Conservation (phyloP, 148 eudicot species). For the Mesembryanthemum crystallinum region DNA sequence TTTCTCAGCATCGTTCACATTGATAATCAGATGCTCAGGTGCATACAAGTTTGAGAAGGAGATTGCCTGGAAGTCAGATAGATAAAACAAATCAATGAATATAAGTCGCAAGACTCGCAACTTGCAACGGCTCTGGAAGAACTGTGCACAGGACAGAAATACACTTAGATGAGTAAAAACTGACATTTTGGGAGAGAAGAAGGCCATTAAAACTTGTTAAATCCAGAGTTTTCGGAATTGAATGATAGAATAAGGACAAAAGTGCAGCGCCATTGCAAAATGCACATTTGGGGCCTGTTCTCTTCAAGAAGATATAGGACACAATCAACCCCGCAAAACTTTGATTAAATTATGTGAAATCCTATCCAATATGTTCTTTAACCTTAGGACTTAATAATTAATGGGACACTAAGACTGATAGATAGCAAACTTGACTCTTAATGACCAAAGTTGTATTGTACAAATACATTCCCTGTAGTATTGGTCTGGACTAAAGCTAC, state of each 20-base stretch:
- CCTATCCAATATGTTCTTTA: not conserved
- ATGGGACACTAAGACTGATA: no score
- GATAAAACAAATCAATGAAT: slow-evolving; percentile 4
- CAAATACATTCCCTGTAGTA: not conserved
- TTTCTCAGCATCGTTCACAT: slow-evolving; percentile 93
- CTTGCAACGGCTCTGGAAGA: not conserved
- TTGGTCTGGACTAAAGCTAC: not conserved
- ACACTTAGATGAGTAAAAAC: not conserved
- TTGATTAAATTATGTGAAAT: no score
- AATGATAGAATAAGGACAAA: not conserved
- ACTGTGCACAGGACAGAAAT: not conserved
- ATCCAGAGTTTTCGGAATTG: not conserved
- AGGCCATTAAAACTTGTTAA: not conserved
- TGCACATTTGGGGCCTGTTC: no score
- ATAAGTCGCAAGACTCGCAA: no score
- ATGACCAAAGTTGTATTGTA: not conserved
- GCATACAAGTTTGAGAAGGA: slow-evolving; percentile 91
- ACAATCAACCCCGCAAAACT: not conserved
- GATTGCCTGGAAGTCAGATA: slow-evolving; percentile 57
- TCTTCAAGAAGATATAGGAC: not conserved
- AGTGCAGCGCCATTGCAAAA: not conserved
- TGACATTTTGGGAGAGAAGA: not conserved
- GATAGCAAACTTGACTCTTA: not conserved
- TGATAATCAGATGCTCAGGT: slow-evolving; percentile 95
- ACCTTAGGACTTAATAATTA: no score